Conservation (phyloP, 75 land plant species). For the Ceratopteris richardii region DNA sequence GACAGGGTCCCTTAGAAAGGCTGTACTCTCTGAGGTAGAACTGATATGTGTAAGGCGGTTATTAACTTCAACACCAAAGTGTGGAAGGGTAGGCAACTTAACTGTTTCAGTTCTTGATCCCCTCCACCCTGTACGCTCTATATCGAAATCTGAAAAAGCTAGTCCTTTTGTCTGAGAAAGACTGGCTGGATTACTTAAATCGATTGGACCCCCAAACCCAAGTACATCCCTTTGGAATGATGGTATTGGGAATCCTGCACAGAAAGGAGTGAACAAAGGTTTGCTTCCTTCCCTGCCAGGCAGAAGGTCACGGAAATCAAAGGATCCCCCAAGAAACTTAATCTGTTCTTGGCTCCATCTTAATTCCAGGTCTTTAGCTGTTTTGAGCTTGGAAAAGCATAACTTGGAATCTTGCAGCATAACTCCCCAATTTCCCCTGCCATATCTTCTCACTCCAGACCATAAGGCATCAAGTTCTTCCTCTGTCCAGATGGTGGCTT, state of each 20-base stretch:
- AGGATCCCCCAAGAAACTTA: constrained; percentile 48
- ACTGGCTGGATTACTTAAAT: not conserved
- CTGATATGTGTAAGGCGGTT: not conserved
- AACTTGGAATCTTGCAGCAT: constrained; percentile 78
- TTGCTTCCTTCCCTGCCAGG: constrained; percentile 40
- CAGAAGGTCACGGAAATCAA: constrained; percentile 44
- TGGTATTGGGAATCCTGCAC: constrained; percentile 12
- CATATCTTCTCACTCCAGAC: constrained; percentile 93
- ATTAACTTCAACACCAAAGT: not conserved
- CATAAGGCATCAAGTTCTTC: constrained; percentile 92
- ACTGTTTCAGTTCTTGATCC: not conserved
- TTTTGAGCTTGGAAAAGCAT: constrained; percentile 44
- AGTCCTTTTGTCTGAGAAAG: not conserved
- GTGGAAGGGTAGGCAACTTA: not conserved
- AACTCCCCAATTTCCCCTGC: constrained; percentile 69
- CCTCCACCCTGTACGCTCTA: not conserved
- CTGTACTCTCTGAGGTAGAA: not conserved
- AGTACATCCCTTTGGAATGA: constrained; percentile 25
- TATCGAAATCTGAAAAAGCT: not conserved
- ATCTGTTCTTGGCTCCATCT: constrained; percentile 79
- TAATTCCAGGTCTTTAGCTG: constrained; percentile 51
- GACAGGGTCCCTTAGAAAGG: not conserved
- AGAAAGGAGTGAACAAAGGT: constrained; percentile 19
- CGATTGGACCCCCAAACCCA: not conserved
- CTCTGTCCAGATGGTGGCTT: constrained; percentile 66